Percentiles rank a stretch among this genome's conserved stretches.
Conservation (phyloP, 2,329 filamentous ascomycete species). For the Diaporthe nobilis region DNA sequence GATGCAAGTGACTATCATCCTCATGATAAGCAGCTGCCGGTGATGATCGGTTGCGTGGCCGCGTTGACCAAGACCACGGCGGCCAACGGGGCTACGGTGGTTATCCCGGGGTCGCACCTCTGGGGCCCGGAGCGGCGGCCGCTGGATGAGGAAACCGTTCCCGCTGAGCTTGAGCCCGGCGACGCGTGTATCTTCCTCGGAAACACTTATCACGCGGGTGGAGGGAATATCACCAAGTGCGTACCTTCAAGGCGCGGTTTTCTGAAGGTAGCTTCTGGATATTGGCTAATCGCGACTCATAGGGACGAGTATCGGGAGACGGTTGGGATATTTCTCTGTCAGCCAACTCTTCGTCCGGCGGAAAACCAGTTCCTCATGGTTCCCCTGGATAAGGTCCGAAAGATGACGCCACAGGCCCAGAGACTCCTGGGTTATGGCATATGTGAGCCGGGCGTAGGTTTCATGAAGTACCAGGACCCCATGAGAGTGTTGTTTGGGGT, state of each 20-base stretch:
- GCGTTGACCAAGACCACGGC: constrained; percentile 18
- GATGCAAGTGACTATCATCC: constrained; percentile 1
- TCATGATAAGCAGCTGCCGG: background rate
- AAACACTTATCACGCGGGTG: background rate
- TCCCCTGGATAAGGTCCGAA: background rate
- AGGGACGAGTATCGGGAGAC: constrained; percentile 18
- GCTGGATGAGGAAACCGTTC: background rate
- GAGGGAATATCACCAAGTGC: constrained; percentile 3
- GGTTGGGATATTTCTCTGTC: constrained; percentile 8
- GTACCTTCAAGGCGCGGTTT: background rate
- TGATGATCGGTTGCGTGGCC: constrained; percentile 12
- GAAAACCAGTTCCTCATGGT: constrained; percentile 31
- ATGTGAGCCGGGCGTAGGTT: constrained; percentile 6
- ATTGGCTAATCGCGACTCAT: background rate
- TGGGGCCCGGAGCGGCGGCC: constrained; percentile 6
- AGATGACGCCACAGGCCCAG: constrained; percentile 20
- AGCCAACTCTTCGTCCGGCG: constrained; percentile 7
- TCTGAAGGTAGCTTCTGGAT: no score
- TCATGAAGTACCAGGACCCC: constrained; percentile 25
- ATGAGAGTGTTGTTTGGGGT: constrained; percentile 17
- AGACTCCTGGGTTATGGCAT: background rate
- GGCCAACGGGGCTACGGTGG: background rate
- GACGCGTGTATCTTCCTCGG: constrained; percentile 12
- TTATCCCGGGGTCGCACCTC: constrained; percentile 9
- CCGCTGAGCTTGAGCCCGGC: constrained; percentile 20